Evolutionary conservation across 2,329 filamentous ascomycete genomes (phyloP), one percentile per base, ranked within the genome.

Genomic region (Sclerotinia nivalis): DNA sequence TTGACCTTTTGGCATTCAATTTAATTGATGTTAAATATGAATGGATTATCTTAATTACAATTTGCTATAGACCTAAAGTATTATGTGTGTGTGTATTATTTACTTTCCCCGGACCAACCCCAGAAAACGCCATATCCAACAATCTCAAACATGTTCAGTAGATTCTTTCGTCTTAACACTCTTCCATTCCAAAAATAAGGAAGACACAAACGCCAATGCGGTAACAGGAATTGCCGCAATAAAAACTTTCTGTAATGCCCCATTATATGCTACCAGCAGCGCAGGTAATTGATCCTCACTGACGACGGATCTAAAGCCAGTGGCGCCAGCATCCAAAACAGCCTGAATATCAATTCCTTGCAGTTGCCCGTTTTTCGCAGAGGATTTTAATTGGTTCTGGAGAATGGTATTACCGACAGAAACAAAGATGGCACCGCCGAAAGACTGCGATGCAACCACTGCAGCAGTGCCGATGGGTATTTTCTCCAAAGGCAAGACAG

Each of bases 201-300:
- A 80, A 2, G 83, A 84, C 28, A 87, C 47, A 34, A 87, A 80
- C 8, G 82, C 83, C n/a, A 87, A 50, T 0, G 78, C 77, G 4
- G 81, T 80, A 73, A 86, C 77, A 0, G 84, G 86, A 15, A 85
- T 80, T 8, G 82, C 81, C 20, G 87, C 86, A 71, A 86, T 85
- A 74, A 86, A 89, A 0, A 83, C 83, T 70, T 84, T 79, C 13
- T 81, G 82, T 20, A 89, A 75, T 0, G 85, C 83, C 12, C 77
- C 71, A 74, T 88, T 88, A 78, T 89, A 89, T 0, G 83, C 85
- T 0, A 73, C 62, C 12, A 87, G 79, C 37, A 89, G 83, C 1
- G 78, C 79, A 2, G 76, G 71, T 1, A 88, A 75, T 71, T 79
- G 82, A 54, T 83, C 73, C 0, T 74, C 55, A 0, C 80, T 76